phyloP scores from a whole-genome alignment of 352 stramenopile genomes.

The Phytopythium delawarense region DNA sequence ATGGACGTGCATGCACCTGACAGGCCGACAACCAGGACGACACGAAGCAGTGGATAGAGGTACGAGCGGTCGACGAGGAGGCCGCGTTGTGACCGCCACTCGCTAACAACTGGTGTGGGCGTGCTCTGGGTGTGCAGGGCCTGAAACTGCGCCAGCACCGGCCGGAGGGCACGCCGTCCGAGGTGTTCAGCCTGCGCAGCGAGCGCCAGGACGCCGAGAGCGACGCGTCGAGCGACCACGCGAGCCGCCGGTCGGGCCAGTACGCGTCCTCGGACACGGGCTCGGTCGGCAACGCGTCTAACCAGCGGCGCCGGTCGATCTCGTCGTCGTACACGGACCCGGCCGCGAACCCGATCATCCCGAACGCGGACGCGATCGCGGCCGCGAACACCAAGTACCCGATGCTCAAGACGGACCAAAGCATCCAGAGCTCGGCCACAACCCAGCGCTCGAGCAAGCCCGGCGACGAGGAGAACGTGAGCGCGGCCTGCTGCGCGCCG shows the following conservation, averaged over 20 bases:
- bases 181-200: constrained; percentile 78
- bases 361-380: constrained; percentile 65
- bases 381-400: constrained; percentile 44
- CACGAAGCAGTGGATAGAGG: constrained; percentile 50
- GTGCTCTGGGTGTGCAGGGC: constrained; percentile 28
- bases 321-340: constrained; percentile 50
- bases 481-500: constrained; percentile 54
- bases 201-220: constrained; percentile 81
- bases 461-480: constrained; percentile 27
- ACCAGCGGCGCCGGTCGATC: constrained; percentile 29
- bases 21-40: constrained; percentile 71
- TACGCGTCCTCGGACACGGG: constrained; percentile 65
- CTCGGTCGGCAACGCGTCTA: constrained; percentile 37
- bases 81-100: neutral
- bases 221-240: constrained; percentile 53
- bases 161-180: constrained; percentile 68
- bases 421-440: constrained; percentile 30
- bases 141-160: constrained; percentile 65
- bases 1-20: neutral
- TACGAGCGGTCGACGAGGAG: constrained; percentile 6
- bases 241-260: constrained; percentile 8
- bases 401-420: constrained; percentile 78
- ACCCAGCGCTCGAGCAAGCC: constrained; percentile 17
- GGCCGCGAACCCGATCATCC: constrained; percentile 56
- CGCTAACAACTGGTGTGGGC: neutral